Percentiles rank a stretch among this genome's conserved stretches.
These are phyloP conservation scores for Cyberlindnera meyerae DNA, from an alignment of 805 yeast genomes.

Conservation along the genomic window DNA sequence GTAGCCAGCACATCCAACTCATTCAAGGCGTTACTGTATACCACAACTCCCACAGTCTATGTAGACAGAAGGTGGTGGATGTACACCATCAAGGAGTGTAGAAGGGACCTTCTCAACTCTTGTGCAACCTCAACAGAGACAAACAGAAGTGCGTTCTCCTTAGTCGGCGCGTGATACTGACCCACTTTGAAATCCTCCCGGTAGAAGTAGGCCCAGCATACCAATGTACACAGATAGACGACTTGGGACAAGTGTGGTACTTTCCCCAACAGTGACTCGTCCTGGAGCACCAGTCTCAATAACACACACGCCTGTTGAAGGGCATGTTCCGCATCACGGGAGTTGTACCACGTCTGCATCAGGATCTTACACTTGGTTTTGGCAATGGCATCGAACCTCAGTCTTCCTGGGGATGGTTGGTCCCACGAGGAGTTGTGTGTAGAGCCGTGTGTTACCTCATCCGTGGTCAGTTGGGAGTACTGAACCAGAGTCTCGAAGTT, in stretches of 20 bases:
- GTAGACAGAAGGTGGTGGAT: conserved; percentile 1
- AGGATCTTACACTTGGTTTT: conserved; percentile 11
- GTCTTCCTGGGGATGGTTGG: conserved; percentile 8
- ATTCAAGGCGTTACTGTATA: too few species aligned
- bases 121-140: background rate
- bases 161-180: background rate
- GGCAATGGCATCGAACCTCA: conserved; percentile 13
- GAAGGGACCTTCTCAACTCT: background rate
- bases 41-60: too few species aligned
- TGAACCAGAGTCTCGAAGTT: conserved; percentile 21
- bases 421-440: conserved; percentile 1
- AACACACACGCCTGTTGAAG: conserved; percentile 28
- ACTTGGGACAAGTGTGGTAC: conserved; percentile 26
- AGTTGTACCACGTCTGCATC: conserved; percentile 24
- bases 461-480: conserved; percentile 11
- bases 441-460: too few species aligned
- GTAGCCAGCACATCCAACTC: too few species aligned
- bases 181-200: conserved; percentile 1
- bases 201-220: conserved; percentile 20
- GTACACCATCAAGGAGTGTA: conserved; percentile 1
- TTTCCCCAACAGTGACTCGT: conserved; percentile 20
- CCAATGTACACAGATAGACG: conserved; percentile 15
- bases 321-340: conserved; percentile 26
- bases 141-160: conserved; percentile 7
- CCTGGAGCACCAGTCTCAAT: conserved; percentile 23